Conservation (phyloP, 2,329 filamentous ascomycete species). For the Aspergillus hortae region DNA sequence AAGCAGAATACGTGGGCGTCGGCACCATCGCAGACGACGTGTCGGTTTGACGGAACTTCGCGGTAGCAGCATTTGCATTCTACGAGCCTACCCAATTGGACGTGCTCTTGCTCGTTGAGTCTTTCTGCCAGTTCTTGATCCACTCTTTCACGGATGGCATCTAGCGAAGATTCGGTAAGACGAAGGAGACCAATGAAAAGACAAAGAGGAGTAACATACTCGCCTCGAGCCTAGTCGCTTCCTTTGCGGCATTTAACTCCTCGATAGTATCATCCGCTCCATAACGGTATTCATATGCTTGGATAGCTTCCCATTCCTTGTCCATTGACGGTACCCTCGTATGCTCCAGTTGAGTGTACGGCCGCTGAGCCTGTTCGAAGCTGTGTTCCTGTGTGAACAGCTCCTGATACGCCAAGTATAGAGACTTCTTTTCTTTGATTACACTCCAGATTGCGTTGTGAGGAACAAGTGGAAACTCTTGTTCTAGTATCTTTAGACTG, state of each 20-base stretch:
- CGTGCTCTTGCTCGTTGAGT: slow-evolving; percentile 35
- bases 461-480: slow-evolving; percentile 37
- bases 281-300: not conserved
- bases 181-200: too few species aligned
- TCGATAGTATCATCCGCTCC: too few species aligned
- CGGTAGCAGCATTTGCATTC: slow-evolving; percentile 74
- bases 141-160: slow-evolving; percentile 14
- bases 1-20: slow-evolving; percentile 66
- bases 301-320: too few species aligned
- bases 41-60: slow-evolving; percentile 62
- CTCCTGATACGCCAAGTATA: slow-evolving; percentile 26
- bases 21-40: slow-evolving; percentile 64
- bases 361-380: slow-evolving; percentile 6
- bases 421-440: slow-evolving; percentile 26
- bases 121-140: slow-evolving; percentile 26
- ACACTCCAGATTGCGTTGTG: slow-evolving; percentile 34
- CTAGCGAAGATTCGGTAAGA: not conserved
- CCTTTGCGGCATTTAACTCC: slow-evolving; percentile 28
- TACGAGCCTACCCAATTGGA: slow-evolving; percentile 50
- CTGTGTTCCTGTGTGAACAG: slow-evolving; percentile 21
- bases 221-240: slow-evolving; percentile 4
- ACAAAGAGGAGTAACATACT: too few species aligned
- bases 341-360: slow-evolving; percentile 18
- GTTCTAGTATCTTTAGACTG: slow-evolving; percentile 26
- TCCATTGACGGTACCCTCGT: slow-evolving; percentile 5